Evolutionary conservation across 495 filamentous ascomycete genomes (phyloP).

Genomic region (Hamigera avellanea): DNA sequence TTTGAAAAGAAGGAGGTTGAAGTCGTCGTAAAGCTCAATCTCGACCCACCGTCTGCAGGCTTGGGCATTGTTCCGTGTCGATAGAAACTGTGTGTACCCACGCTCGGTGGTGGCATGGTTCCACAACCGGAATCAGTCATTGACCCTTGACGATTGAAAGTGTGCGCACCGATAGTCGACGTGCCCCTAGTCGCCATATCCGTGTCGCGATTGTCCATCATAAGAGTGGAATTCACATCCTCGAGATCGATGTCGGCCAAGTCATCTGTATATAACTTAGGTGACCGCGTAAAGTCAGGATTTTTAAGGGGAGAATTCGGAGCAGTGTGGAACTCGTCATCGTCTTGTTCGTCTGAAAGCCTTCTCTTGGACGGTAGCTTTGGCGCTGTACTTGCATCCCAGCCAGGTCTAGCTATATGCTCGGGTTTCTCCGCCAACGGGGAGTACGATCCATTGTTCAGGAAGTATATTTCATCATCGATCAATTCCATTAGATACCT

Average conservation of each 20-base stretch:
- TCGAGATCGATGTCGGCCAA: conserved; percentile 4
- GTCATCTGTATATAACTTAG: conserved; percentile 1
- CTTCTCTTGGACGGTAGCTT: conserved; percentile 14
- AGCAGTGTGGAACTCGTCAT: conserved; percentile 25
- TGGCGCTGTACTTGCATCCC: not conserved
- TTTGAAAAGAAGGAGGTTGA: conserved; percentile 10
- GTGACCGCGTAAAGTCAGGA: not conserved
- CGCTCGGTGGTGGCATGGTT: too few species aligned
- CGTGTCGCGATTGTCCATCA: too few species aligned
- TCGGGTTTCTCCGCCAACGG: not conserved
- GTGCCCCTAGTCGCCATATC: too few species aligned
- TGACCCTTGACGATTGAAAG: too few species aligned
- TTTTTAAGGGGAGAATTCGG: conserved; percentile 25
- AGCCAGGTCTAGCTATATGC: not conserved
- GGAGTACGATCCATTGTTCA: conserved; percentile 6
- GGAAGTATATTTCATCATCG: conserved; percentile 18
- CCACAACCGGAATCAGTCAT: too few species aligned
- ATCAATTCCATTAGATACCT: conserved; percentile 16
- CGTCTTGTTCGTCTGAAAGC: conserved; percentile 15
- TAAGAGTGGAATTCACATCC: conserved; percentile 1
- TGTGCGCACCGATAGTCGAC: too few species aligned
- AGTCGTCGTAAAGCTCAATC: conserved; percentile 17
- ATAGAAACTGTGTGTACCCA: not conserved
- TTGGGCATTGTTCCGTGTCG: not conserved
- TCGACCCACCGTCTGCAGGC: not conserved